Percentiles rank a stretch among this genome's conserved stretches.
Evolutionary conservation across 495 filamentous ascomycete genomes (phyloP).

Genomic region (Recurvomyces mirabilis): DNA sequence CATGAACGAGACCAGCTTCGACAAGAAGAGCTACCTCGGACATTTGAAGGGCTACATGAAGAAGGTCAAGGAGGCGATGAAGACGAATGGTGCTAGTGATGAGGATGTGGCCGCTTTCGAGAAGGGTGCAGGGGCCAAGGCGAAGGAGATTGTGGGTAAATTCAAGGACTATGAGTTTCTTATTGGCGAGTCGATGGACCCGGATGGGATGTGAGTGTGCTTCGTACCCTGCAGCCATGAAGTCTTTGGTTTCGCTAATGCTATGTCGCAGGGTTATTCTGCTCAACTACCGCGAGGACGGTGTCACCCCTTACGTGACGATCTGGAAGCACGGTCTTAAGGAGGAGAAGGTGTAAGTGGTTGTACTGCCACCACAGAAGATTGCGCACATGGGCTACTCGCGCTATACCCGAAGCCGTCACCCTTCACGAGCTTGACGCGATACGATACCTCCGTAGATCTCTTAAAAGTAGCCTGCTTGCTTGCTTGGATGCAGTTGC

Average conservation of each 20-base stretch:
- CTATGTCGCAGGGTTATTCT: constrained; percentile 90
- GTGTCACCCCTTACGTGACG: constrained; percentile 74
- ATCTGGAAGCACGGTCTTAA: constrained; percentile 93
- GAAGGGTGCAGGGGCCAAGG: constrained; percentile 53
- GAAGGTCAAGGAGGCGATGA: constrained; percentile 58
- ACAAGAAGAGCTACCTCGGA: constrained; percentile 70
- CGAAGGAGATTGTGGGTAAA: constrained; percentile 66
- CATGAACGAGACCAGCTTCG: constrained; percentile 60
- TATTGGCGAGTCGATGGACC: constrained; percentile 80
- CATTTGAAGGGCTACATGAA: constrained; percentile 95
- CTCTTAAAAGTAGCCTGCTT: too few species aligned
- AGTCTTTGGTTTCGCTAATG: constrained; percentile 29
- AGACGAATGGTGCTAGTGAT: constrained; percentile 46
- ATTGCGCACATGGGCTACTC: too few species aligned
- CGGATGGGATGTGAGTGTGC: constrained; percentile 69
- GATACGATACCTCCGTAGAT: too few species aligned
- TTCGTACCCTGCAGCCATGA: background rate
- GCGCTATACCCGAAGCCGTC: too few species aligned
- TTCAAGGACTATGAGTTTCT: constrained; percentile 96
- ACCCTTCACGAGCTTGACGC: too few species aligned
- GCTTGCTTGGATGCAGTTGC: too few species aligned
- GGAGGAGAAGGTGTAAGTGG: constrained; percentile 78
- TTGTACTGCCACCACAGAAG: too few species aligned
- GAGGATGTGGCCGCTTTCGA: constrained; percentile 68
- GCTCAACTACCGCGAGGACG: constrained; percentile 95